Percentiles rank a stretch among this genome's conserved stretches.
Evolutionary conservation across 2,329 filamentous ascomycete species (phyloP).

Genomic region (Phialophora macrospora): DNA sequence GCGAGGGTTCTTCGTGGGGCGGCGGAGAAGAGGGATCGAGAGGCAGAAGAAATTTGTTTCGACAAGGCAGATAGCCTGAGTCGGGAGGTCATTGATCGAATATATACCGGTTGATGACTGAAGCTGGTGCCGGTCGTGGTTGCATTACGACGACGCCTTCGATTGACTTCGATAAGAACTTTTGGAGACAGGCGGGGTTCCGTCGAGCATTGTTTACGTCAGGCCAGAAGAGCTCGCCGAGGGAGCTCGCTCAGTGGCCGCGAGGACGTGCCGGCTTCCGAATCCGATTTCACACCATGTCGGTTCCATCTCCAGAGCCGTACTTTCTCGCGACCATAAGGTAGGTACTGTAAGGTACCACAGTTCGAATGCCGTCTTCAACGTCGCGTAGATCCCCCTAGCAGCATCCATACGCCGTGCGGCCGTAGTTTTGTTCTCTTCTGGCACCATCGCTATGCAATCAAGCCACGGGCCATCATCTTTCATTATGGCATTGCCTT

Average conservation of each 20-base stretch:
- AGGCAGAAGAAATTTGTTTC: constrained; percentile 28
- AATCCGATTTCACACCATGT: neutral
- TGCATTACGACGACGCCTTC: neutral
- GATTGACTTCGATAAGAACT: constrained; percentile 10
- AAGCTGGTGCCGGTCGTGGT: constrained; percentile 1
- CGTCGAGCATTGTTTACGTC: constrained; percentile 3
- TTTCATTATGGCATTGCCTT: neutral
- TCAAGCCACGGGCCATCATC: neutral
- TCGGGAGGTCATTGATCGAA: constrained; percentile 27
- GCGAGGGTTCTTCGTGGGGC: constrained; percentile 25
- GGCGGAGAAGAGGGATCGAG: constrained; percentile 12
- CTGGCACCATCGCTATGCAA: neutral
- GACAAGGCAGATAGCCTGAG: constrained; percentile 30
- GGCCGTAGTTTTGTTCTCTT: neutral
- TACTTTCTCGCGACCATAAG: too few relatives aligned
- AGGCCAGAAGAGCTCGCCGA: neutral
- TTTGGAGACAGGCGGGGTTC: constrained; percentile 13
- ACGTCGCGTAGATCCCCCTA: neutral
- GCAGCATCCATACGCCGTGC: neutral
- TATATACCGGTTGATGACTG: neutral
- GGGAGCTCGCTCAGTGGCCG: neutral
- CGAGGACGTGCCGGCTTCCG: neutral
- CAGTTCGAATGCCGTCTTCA: neutral
- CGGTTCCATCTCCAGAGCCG: neutral
- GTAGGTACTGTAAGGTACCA: too few relatives aligned